Evolutionary conservation across 164 flowering plant species (phyloP).

Genomic region (Houttuynia cordata): DNA sequence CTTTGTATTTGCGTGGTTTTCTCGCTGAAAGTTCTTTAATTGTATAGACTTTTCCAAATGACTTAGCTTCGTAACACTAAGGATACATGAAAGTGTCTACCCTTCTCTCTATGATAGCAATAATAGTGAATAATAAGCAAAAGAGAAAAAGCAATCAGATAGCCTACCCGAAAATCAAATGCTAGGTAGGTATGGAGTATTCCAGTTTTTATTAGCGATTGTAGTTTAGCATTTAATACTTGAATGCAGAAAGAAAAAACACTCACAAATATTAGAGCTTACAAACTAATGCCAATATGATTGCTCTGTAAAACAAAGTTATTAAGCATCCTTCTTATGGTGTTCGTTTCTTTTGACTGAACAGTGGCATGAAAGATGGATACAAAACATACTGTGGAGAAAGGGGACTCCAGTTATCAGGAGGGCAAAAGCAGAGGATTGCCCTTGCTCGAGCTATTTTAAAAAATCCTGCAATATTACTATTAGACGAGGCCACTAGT

Average conservation of each 20-base stretch:
- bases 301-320: neutral
- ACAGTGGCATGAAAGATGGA: slow-evolving; percentile 25
- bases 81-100: too few relatives aligned
- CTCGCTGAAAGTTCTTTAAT: too few relatives aligned
- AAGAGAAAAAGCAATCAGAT: too few relatives aligned
- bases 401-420: slow-evolving; percentile 88
- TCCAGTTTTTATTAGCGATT: neutral
- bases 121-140: too few relatives aligned
- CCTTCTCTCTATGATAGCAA: too few relatives aligned
- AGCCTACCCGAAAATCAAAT: too few relatives aligned
- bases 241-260: neutral
- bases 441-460: slow-evolving; percentile 94
- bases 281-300: neutral
- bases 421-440: slow-evolving; percentile 93
- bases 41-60: too few relatives aligned
- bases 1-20: too few relatives aligned
- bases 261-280: neutral
- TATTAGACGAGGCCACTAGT: slow-evolving; percentile 92
- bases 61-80: too few relatives aligned
- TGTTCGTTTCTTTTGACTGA: neutral
- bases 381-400: slow-evolving; percentile 89
- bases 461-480: slow-evolving; percentile 66
- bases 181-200: too few relatives aligned
- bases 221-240: neutral
- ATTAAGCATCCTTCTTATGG: neutral